Evolutionary conservation across 306 rosid genomes (phyloP), one percentile per base, ranked within the genome.

Genomic region (Senna tora): DNA sequence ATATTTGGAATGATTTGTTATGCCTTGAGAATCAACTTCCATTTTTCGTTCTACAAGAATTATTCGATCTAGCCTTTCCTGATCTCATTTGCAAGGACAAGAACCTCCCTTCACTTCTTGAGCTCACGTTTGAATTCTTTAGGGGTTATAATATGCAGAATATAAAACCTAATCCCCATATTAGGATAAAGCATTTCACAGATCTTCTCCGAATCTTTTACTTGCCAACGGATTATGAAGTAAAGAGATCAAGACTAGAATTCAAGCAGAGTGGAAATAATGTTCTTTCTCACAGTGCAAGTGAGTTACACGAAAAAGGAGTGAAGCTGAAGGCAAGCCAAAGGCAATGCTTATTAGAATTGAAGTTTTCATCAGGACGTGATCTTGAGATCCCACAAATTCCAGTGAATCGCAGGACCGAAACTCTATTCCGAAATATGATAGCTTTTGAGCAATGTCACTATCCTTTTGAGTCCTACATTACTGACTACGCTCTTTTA

Each of bases 21-120:
- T 25, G 39, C 15, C n/a, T 69, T 4, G 74, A 69, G 9, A 53
- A 69, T 22, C 74, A 69, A 6, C 74, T 69, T 41, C 75, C 43
- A 2, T 70, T 70, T 52, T 54, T 70, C n/a, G 8, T 70, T 21
- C 33, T 55, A 38, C 17, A 70, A 0, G 13, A 56, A 5, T 6
- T 70, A 38, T 70, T 20, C 63, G 3, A 22, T 15, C 10, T 1
- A 9, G 65, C 43, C 16, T 1, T 45, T 45, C 17, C 6, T 5
- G 7, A 0, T 45, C 17, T 3, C 51, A 42, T 42, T 42, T 3
- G 3, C 1, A 42, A 13, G 10, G 9, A 0, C 0, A 1, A 22
- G n/a, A n/a, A n/a, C n/a, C n/a, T n/a, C n/a, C n/a, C n/a, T n/a
- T n/a, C n/a, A 9, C 22, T 70, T n/a, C 13, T 25, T 0, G 6